Conservation (phyloP, 2,329 filamentous ascomycete species). For the Elsinoe perseae region DNA sequence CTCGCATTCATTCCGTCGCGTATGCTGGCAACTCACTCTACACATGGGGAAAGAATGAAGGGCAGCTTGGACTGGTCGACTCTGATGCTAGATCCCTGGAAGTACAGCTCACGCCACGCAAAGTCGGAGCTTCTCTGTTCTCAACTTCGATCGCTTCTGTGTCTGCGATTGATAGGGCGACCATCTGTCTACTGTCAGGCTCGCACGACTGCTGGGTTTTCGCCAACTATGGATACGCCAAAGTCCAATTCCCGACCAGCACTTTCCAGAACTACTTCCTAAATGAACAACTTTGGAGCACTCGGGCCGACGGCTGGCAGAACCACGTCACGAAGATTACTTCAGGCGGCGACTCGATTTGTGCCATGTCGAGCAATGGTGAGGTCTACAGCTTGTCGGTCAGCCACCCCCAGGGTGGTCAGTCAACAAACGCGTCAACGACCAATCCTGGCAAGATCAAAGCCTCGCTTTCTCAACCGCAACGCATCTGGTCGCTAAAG, state of each 20-base stretch:
- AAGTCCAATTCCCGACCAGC: constrained; percentile 73
- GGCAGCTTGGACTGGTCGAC: constrained; percentile 88
- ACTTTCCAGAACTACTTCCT: constrained; percentile 64
- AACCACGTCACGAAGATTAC: constrained; percentile 69
- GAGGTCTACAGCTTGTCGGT: constrained; percentile 83
- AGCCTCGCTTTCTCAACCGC: constrained; percentile 67
- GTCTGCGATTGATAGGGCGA: constrained; percentile 83
- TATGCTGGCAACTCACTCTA: constrained; percentile 75
- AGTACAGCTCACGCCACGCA: constrained; percentile 71
- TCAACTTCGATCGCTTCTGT: constrained; percentile 65
- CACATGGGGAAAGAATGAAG: constrained; percentile 91
- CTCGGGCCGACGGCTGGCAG: constrained; percentile 55
- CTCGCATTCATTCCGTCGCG: constrained; percentile 82
- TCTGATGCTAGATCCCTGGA: constrained; percentile 88
- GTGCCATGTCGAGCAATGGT: constrained; percentile 72
- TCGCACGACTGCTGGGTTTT: constrained; percentile 90
- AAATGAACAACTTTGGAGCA: constrained; percentile 56
- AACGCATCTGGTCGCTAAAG: constrained; percentile 80
- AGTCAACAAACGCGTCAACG: constrained; percentile 59
- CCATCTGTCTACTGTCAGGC: constrained; percentile 68
- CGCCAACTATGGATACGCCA: constrained; percentile 92
- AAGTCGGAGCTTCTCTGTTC: constrained; percentile 79
- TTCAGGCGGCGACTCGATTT: constrained; percentile 84
- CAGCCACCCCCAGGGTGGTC: constrained; percentile 58
- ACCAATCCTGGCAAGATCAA: constrained; percentile 89